phyloP scores from a whole-genome alignment of 2,329 filamentous ascomycete genomes.

The Metarhizium album region DNA sequence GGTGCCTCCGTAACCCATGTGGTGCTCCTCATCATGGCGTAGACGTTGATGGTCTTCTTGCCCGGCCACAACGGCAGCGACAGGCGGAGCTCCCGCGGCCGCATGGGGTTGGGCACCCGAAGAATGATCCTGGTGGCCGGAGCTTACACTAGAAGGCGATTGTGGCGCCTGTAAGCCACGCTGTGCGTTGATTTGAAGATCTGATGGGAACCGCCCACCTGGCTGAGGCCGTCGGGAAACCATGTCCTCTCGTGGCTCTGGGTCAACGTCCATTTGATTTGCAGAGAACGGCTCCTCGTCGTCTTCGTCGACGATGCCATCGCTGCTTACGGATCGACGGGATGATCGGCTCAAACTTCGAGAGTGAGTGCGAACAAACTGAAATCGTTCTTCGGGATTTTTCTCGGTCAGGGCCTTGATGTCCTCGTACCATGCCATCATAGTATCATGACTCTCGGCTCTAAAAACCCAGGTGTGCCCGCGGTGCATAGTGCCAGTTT shows the following conservation, averaged over 20 bases:
- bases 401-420: slow-evolving; percentile 84
- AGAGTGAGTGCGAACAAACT: slow-evolving; percentile 74
- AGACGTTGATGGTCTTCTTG: slow-evolving; percentile 11
- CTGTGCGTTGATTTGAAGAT: slow-evolving; percentile 69
- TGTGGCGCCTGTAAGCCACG: slow-evolving; percentile 71
- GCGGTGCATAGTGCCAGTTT: slow-evolving; percentile 86
- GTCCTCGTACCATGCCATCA: slow-evolving; percentile 94
- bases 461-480: slow-evolving; percentile 64
- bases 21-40: slow-evolving; percentile 5
- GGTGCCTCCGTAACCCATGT: slow-evolving; percentile 35
- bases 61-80: slow-evolving; percentile 16
- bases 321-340: slow-evolving; percentile 55
- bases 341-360: slow-evolving; percentile 63
- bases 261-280: slow-evolving; percentile 32
- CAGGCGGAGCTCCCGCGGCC: slow-evolving; percentile 43
- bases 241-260: slow-evolving; percentile 37
- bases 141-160: slow-evolving; percentile 75
- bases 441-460: slow-evolving; percentile 72
- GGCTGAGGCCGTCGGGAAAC: slow-evolving; percentile 63
- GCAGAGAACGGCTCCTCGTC: slow-evolving; percentile 53
- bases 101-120: slow-evolving; percentile 49
- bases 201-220: slow-evolving; percentile 95
- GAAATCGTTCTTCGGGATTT: slow-evolving; percentile 75
- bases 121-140: slow-evolving; percentile 36
- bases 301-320: slow-evolving; percentile 67